These are phyloP conservation scores for Apiospora koreana DNA, from an alignment of 2,329 filamentous ascomycete species.

Conservation along the genomic window DNA sequence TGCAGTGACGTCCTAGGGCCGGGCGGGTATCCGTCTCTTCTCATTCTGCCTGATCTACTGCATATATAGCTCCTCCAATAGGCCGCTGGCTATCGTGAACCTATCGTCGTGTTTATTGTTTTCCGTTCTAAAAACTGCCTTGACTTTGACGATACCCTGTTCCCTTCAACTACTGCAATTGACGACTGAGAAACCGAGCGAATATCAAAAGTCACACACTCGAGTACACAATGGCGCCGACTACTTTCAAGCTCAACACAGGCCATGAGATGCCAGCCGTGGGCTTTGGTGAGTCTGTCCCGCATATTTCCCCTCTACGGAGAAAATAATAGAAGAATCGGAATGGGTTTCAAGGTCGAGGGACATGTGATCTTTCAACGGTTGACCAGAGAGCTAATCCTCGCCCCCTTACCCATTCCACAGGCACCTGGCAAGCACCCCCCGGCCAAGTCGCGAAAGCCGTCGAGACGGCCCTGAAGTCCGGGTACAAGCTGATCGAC, in stretches of 20 bases:
- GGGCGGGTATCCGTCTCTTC: background rate
- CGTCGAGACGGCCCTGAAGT: conserved; percentile 58
- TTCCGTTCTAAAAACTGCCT: background rate
- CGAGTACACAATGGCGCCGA: conserved; percentile 50
- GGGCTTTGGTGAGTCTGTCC: conserved; percentile 52
- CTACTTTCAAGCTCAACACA: conserved; percentile 65
- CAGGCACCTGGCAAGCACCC: conserved; percentile 66
- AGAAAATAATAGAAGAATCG: background rate
- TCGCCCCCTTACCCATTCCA: background rate
- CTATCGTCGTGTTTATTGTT: background rate
- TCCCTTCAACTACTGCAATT: no score
- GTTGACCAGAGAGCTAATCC: background rate
- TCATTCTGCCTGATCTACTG: conserved; percentile 5
- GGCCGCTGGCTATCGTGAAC: background rate
- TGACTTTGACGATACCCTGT: background rate
- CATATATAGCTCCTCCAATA: background rate
- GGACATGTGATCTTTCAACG: background rate
- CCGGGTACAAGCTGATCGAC: conserved; percentile 65
- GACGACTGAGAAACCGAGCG: background rate
- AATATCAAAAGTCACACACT: background rate
- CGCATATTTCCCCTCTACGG: background rate
- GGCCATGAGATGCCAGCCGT: conserved; percentile 64
- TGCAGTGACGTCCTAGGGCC: background rate
- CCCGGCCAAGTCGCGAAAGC: conserved; percentile 60
- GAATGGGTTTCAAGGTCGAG: background rate